These are phyloP conservation scores for Blastobotrys indianensis DNA, from an alignment of 1,139 yeast species.

Conservation along the genomic window DNA sequence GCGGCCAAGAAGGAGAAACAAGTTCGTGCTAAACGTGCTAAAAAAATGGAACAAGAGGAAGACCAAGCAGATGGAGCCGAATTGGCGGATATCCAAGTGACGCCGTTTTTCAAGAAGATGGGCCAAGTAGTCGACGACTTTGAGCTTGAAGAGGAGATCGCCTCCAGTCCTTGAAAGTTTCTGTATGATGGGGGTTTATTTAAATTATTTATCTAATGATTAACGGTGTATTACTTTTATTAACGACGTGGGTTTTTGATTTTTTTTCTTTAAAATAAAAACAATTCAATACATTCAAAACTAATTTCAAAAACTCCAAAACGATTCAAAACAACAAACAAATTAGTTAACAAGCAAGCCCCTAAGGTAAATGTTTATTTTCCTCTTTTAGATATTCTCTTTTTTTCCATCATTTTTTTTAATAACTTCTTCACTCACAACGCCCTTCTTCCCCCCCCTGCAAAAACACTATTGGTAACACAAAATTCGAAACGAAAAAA, in stretches of 20 bases:
- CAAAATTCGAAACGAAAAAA: conserved; percentile 1
- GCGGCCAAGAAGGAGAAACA: not conserved
- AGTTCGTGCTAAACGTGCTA: not conserved
- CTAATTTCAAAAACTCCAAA: not conserved
- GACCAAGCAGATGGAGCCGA: not conserved
- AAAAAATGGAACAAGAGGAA: not conserved
- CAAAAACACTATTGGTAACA: too few relatives aligned
- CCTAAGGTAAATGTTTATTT: too few relatives aligned
- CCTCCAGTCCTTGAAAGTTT: too few relatives aligned
- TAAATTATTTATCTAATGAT: too few relatives aligned
- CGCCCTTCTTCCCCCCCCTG: too few relatives aligned
- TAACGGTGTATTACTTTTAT: too few relatives aligned
- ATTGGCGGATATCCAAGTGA: not conserved
- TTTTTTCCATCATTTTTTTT: too few relatives aligned
- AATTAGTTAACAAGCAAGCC: too few relatives aligned
- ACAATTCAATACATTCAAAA: not conserved
- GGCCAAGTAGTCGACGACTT: conserved; percentile 12
- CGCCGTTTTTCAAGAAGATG: conserved; percentile 13
- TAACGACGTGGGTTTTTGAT: not conserved
- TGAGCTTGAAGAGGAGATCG: conserved; percentile 15
- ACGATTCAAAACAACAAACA: not conserved
- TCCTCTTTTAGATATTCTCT: too few relatives aligned
- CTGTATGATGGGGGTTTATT: too few relatives aligned
- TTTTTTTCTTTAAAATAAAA: too few relatives aligned
- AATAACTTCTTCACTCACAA: too few relatives aligned